Base-by-base conservation (phyloP, 352 stramenopile genomes). In the Pythium myriotylum region DNA sequence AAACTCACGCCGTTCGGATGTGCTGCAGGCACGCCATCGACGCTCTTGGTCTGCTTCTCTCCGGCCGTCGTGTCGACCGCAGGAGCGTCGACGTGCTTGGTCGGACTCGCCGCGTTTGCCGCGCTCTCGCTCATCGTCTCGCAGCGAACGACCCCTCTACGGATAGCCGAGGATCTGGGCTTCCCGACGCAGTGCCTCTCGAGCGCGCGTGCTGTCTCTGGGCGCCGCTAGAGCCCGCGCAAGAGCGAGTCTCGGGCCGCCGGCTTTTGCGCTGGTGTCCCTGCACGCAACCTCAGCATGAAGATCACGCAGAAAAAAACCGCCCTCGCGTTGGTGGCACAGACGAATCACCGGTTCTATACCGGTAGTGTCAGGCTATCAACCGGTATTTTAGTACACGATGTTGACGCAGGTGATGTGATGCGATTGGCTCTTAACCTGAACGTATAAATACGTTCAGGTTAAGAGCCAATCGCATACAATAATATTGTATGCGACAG, bases 101-200 rank as follows among this genome's bases (percentile, higher is more conserved):
- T n/a, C n/a, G n/a, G n/a, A n/a, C n/a, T n/a, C n/a, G n/a, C n/a
- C n/a, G n/a, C n/a, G 19, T 10, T 46, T 46, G 49, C 19, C 20
- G 32, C n/a, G 49, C 27, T 37, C 17, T 56, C 49, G 29, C 49
- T 56, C 49, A 56, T 56, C 32, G 33, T 56, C 2, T 12, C 7
- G 14, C 19, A 20, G 20, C 14, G 16, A 17, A n/a, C 19, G 29
- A 42, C 27, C 6, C 19, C 13, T 20, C 17, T 7, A 54, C 47
- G 27, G 29, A 42, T 16, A 41, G 17, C 16, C 24, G 27, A 10
- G n/a, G 29, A 42, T 4, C 14, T 26, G 17, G 9, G 9, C 41
- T 48, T 27, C 41, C 19, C 5, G 22, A 13, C n/a, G 41, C 4
- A 13, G 14, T 17, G 8, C 19, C 41, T 14, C 4, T 23, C 41